phyloP scores from a whole-genome alignment of 805 yeast genomes.

The Kodamaea restingae region DNA sequence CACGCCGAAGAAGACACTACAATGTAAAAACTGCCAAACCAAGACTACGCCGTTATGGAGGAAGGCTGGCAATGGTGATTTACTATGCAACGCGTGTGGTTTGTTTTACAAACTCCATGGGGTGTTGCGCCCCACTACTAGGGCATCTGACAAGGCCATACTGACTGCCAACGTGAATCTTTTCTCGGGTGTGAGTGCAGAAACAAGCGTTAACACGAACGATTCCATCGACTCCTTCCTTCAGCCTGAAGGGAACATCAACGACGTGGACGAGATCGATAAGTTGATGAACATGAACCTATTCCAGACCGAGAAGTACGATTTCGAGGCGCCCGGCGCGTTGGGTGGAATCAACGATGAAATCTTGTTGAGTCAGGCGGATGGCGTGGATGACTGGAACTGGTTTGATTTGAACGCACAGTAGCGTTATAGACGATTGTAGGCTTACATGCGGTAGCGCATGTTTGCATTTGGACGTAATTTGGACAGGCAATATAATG shows the following conservation, averaged over 20 bases:
- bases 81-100: constrained; percentile 45
- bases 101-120: constrained; percentile 44
- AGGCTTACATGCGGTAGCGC: background rate
- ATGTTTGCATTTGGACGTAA: too few species aligned
- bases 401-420: constrained; percentile 9
- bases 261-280: constrained; percentile 36
- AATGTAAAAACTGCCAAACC: constrained; percentile 42
- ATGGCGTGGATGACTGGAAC: constrained; percentile 7
- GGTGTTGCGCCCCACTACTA: constrained; percentile 37
- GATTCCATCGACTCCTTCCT: constrained; percentile 18
- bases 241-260: constrained; percentile 5
- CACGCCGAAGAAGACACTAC: constrained; percentile 19
- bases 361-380: constrained; percentile 23
- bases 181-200: constrained; percentile 15
- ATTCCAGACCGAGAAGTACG: constrained; percentile 28
- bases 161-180: constrained; percentile 23
- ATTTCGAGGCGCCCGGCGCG: constrained; percentile 14
- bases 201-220: constrained; percentile 1
- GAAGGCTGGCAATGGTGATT: constrained; percentile 38
- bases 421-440: background rate
- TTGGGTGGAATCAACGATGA: constrained; percentile 31
- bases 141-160: constrained; percentile 12
- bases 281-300: constrained; percentile 36
- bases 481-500: too few species aligned
- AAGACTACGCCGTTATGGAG: constrained; percentile 45